Base-by-base conservation (phyloP, 1,284 basidiomycete genomes). In the Papiliotrema laurentii region DNA sequence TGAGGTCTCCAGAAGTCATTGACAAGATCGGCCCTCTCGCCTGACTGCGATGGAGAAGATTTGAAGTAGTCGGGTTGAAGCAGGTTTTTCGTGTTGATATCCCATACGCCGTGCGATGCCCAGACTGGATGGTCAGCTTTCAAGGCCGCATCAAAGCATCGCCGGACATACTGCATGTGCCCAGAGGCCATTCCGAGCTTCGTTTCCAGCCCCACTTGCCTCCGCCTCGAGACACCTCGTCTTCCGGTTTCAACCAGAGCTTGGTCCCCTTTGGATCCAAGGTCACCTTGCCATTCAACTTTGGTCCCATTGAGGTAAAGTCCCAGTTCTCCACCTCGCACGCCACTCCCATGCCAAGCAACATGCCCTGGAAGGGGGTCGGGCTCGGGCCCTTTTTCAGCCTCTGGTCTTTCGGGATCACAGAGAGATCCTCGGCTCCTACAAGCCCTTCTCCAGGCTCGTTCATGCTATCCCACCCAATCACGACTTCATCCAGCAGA, bases 381-480 rank as follows among this genome's bases (percentile, higher is more conserved):
- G 94, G 92, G 47, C 84, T 80, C 0, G 89, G 84, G 0, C 93
- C 94, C 66, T 89, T 92, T 64, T 86, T 86, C 38, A 92, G 75
- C 9, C 82, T 82, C 64, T 90, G 87, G 39, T 79, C 74, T 11
- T 75, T 74, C 0, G 87, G 86, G 21, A 83, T 81, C 5, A 66
- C 58, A 47, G 80, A 81, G n/a, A 97, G 76, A 68, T 93, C 82
- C 1, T 78, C 73, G 68, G 85, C 84, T 1, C 88, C 88, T 41
- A 88, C 81, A 50, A 93, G 78, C 0, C 93, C 94, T 56, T 92
- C 89, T 40, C 84, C 86, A 0, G 94, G 93, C 72, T 98, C 94
- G 69, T 97, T 97, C 74, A 97, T 76, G 61, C 85, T 87, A 69
- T 98, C 94, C 94, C 94, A 97, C 0, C 94, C 94, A 49, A 97